Evolutionary conservation across 2,329 filamentous ascomycete species (phyloP), one percentile per base, ranked within the genome.

Genomic region (Purpureocillium takamizusanense): DNA sequence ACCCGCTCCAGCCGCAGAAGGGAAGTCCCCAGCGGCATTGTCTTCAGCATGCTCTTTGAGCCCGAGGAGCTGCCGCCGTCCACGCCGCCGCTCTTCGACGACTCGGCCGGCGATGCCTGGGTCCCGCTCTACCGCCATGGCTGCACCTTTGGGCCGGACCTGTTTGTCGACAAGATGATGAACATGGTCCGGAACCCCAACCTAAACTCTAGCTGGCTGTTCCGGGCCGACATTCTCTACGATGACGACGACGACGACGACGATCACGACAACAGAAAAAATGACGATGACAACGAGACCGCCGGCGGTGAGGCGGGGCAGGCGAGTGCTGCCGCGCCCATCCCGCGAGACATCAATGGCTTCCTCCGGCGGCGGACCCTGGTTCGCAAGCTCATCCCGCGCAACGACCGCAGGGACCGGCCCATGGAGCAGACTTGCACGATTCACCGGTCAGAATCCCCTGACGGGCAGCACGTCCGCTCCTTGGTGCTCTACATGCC

Each of bases 391-490:
- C 66, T 95, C 50, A 80, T 95, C 34, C 90, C 90, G 3, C 72
- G 90, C 36, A 95, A 95, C 57, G 76, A 80, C 3, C 71, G 80
- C 39, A 66, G 90, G 18, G 90, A 97, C 58, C 65, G 69, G 15
- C 70, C 82, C 2, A 60, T 95, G 45, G 73, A 87, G 41, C 90
- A 97, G 60, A 94, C 87, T 2, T 94, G 87, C 57, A 72, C 86
- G 39, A 74, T 89, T 45, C 86, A 86, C 56, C 47, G 51, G 42
- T 53, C 56, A 6, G 50, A 52, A 13, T 42, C 49, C 29, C 11
- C 36, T 4, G 38, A 33, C 15, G 51, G 54, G 18, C 49, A 46
- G 21, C 25, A 6, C 21, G 10, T 43, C 30, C 49, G 54, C 39
- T 54, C 60, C 11, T 49, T 65, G 5, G 76, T 94, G 13, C 59